These are phyloP conservation scores for Ogataea methanolica DNA, from an alignment of 805 yeast genomes.

Conservation along the genomic window DNA sequence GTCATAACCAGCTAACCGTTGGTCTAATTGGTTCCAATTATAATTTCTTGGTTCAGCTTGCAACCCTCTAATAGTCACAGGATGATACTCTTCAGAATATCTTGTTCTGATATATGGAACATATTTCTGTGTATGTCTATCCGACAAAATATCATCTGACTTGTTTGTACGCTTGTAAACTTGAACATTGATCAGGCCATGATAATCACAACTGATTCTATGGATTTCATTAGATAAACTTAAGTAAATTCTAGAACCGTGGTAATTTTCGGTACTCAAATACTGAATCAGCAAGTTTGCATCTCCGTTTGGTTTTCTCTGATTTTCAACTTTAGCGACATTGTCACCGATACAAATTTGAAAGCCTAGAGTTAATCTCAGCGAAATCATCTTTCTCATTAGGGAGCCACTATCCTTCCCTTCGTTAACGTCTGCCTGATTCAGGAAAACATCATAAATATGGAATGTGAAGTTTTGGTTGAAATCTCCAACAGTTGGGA, in stretches of 20 bases:
- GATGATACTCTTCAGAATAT: constrained; percentile 62
- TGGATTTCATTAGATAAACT: constrained; percentile 82
- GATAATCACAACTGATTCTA: constrained; percentile 67
- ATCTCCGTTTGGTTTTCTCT: constrained; percentile 50
- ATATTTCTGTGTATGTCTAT: constrained; percentile 27
- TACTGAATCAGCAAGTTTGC: constrained; percentile 51
- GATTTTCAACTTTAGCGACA: constrained; percentile 62
- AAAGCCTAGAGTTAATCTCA: constrained; percentile 80
- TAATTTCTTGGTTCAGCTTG: constrained; percentile 48
- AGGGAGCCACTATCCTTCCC: constrained; percentile 55
- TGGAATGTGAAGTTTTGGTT: constrained; percentile 72
- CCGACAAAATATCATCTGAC: constrained; percentile 28
- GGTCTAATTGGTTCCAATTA: constrained; percentile 93
- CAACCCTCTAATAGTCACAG: constrained; percentile 52
- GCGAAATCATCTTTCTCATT: constrained; percentile 80
- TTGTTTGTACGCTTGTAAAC: constrained; percentile 45
- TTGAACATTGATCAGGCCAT: constrained; percentile 74
- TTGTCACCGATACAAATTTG: constrained; percentile 78
- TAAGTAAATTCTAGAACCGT: constrained; percentile 67
- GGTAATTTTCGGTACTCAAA: constrained; percentile 40
- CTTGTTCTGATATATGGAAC: constrained; percentile 67
- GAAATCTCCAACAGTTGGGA: constrained; percentile 68
- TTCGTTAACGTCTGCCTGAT: constrained; percentile 48
- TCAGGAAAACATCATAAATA: constrained; percentile 73
- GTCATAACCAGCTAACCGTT: constrained; percentile 84